phyloP scores from a whole-genome alignment of 257 asterid genomes.

The Solanum sitiens region DNA sequence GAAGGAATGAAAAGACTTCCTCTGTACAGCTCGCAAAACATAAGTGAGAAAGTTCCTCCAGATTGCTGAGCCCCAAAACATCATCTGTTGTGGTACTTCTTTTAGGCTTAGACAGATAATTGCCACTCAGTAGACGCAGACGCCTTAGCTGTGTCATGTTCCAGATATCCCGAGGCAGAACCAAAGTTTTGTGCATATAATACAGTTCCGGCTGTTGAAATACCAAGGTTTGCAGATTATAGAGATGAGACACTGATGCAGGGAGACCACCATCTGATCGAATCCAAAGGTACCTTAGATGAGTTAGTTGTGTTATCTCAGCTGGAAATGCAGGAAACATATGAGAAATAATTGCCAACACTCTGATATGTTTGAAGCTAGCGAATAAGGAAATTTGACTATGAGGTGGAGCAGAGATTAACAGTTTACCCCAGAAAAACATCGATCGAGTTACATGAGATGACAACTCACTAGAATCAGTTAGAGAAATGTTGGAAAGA shows the following conservation, averaged over 20 bases:
- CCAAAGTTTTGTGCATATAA: neutral
- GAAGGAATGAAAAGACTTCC: constrained; percentile 6
- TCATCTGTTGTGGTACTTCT: neutral
- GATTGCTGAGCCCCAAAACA: constrained; percentile 8
- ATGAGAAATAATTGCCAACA: constrained; percentile 10
- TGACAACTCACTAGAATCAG: neutral
- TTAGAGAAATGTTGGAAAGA: neutral
- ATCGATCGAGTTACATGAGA: neutral
- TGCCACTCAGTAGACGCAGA: constrained; percentile 6
- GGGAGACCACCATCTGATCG: constrained; percentile 8
- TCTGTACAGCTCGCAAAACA: constrained; percentile 7
- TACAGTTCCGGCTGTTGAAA: neutral
- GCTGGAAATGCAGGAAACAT: constrained; percentile 9
- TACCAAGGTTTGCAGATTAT: constrained; percentile 17
- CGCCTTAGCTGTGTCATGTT: constrained; percentile 17
- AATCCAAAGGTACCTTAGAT: constrained; percentile 19
- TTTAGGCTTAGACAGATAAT: constrained; percentile 2
- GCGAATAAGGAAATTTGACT: neutral
- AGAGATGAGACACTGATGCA: constrained; percentile 14
- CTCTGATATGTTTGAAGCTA: constrained; percentile 20
- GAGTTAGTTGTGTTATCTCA: constrained; percentile 7
- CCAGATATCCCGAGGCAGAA: constrained; percentile 14
- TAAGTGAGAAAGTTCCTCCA: constrained; percentile 8
- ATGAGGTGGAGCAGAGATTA: neutral
- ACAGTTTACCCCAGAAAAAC: constrained; percentile 7